Evolutionary conservation across 2,329 filamentous ascomycete genomes (phyloP).

Genomic region (Exophiala sp.): DNA sequence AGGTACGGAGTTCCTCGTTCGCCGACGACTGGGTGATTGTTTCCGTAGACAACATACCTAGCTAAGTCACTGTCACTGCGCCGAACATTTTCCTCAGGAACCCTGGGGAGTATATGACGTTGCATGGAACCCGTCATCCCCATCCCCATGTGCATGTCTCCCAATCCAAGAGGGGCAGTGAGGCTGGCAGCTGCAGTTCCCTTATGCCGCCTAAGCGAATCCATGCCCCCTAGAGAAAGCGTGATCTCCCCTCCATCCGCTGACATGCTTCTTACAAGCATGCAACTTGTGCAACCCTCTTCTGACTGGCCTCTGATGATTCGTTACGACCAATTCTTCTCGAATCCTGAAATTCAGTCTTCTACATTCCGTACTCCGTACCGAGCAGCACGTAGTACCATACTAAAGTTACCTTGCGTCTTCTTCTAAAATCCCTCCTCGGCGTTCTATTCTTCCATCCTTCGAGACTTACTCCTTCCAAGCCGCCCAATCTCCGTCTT

Average conservation of each 20-base stretch:
- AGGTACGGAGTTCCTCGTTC: no score
- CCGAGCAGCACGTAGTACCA: background rate
- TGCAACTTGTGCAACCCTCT: background rate
- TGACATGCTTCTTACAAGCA: background rate
- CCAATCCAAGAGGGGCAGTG: background rate
- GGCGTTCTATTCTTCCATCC: background rate
- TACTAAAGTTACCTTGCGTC: background rate
- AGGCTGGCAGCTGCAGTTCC: background rate
- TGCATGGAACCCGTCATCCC: no score
- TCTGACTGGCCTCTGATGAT: background rate
- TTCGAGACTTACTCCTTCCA: background rate
- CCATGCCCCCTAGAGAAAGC: background rate
- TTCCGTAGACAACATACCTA: no score
- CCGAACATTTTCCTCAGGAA: no score
- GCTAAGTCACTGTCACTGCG: no score
- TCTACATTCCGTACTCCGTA: constrained; percentile 8
- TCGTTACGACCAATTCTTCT: constrained; percentile 2
- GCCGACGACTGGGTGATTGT: no score
- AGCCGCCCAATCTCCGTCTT: constrained; percentile 3
- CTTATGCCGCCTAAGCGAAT: background rate
- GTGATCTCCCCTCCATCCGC: background rate
- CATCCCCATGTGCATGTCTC: no score
- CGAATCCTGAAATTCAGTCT: background rate
- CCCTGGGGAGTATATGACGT: no score
- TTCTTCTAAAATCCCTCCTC: constrained; percentile 6